Base-by-base conservation (phyloP, 108 stramenopile species). In the Conticribra weissflogii region DNA sequence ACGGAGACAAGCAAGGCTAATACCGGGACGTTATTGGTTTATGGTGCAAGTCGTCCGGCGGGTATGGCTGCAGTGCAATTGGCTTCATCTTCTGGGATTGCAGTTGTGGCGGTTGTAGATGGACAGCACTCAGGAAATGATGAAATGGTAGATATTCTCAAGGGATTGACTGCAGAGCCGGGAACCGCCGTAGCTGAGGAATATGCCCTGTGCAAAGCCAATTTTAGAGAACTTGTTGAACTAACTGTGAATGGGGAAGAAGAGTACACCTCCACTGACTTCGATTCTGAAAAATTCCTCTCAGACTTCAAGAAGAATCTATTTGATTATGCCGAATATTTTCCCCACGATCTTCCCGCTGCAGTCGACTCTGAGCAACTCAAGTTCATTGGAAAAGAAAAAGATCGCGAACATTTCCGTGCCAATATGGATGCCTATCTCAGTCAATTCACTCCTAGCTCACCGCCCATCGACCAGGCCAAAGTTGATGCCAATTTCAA, bases 91-190 rank as follows among this genome's bases (percentile, higher is more conserved):
- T 55, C 69, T 14, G 86, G 83, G 47, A 61, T 83, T 59, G 88
- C 93, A 14, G 92, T 93, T 23, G 86, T 90, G 25, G 93, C 86
- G 9, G 93, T 94, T 31, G 88, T 94, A 18, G 87, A 79, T 50
- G 85, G 85, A 24, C 81, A 86, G 31, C 93, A 94, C 34, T 86
- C 93, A 3, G 87, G 87, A 3, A 64, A 88, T 59, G 87, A 83
- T 47, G 87, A 86, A 51, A 83, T 91, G 84, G 77, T 91, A 46
- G 89, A 86, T 45, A 82, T 72, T 19, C 60, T 94, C 64, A 94
- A 91, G 73, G 84, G 80, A 28, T 68, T 91, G 84, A 84, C 90
- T 21, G 60, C 74, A 0, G 90, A 91, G 54, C 90, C 93, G 33
- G 93, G 93, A 57, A 86, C 85, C 14, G 90, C 88, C 19, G 88